Evolutionary conservation across 352 stramenopile species (phyloP).

Genomic region (Phytophthora nicotianae): DNA sequence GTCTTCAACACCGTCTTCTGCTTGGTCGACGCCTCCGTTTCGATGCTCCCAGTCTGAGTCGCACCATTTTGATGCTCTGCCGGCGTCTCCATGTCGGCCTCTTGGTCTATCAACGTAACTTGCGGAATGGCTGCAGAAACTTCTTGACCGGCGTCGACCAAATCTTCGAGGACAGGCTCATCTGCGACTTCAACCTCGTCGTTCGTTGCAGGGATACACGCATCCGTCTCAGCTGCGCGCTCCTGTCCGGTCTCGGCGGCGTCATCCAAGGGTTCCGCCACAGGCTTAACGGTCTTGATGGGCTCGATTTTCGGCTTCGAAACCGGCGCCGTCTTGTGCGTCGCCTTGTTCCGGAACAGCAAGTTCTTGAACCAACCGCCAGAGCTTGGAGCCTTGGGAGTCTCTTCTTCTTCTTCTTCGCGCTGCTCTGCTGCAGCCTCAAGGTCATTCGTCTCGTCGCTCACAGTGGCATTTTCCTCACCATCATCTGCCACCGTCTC

Average conservation of each 20-base stretch:
- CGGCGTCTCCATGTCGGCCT: slow-evolving; percentile 9
- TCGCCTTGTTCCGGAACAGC: slow-evolving; percentile 27
- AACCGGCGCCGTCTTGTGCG: neutral
- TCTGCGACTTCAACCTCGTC: slow-evolving; percentile 24
- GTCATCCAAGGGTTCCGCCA: neutral
- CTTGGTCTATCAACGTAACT: slow-evolving; percentile 15
- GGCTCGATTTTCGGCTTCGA: neutral
- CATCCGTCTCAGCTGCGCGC: slow-evolving; percentile 21
- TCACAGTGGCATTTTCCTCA: slow-evolving; percentile 7
- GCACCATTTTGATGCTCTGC: slow-evolving; percentile 13
- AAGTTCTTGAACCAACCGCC: slow-evolving; percentile 30
- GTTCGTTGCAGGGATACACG: slow-evolving; percentile 17
- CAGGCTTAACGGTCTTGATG: neutral
- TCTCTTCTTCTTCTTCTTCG: slow-evolving; percentile 1
- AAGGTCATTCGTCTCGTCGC: neutral
- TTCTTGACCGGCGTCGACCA: slow-evolving; percentile 9
- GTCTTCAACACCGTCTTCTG: slow-evolving; percentile 5
- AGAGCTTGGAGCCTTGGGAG: slow-evolving; percentile 1
- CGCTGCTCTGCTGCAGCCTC: neutral
- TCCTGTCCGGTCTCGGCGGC: neutral
- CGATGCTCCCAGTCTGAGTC: slow-evolving; percentile 2
- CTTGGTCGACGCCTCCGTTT: neutral
- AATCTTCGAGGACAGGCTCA: slow-evolving; percentile 21
- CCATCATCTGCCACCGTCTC: slow-evolving; percentile 3
- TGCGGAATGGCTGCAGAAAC: slow-evolving; percentile 34